Evolutionary conservation across 2,329 filamentous ascomycete genomes (phyloP).

Genomic region (Capronia epimyces): DNA sequence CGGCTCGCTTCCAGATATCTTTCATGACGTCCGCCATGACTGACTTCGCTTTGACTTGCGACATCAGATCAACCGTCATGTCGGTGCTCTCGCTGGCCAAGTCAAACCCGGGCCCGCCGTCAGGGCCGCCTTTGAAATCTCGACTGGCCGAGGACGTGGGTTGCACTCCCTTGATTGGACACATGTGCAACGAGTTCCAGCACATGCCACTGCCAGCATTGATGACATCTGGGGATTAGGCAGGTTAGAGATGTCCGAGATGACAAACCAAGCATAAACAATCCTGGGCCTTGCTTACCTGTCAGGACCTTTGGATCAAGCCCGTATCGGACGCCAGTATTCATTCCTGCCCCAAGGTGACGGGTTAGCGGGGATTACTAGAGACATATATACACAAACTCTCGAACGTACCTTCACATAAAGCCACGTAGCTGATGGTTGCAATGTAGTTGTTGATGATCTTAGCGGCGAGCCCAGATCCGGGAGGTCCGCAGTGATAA

Average conservation of each 20-base stretch:
- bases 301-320: constrained; percentile 29
- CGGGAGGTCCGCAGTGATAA: constrained; percentile 30
- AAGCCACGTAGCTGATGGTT: constrained; percentile 23
- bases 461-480: constrained; percentile 31
- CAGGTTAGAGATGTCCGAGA: too few relatives aligned
- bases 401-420: constrained; percentile 22
- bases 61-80: background rate
- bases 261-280: too few relatives aligned
- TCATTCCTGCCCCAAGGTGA: constrained; percentile 43
- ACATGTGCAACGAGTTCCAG: constrained; percentile 30
- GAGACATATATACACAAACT: too few relatives aligned
- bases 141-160: constrained; percentile 36
- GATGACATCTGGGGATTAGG: constrained; percentile 45
- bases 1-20: constrained; percentile 46
- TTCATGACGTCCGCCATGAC: constrained; percentile 48
- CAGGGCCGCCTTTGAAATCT: constrained; percentile 11
- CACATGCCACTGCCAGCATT: constrained; percentile 27
- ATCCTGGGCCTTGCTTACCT: too few relatives aligned
- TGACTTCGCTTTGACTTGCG: constrained; percentile 46
- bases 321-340: constrained; percentile 29
- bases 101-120: too few relatives aligned
- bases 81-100: background rate
- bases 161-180: constrained; percentile 37
- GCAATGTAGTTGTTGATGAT: constrained; percentile 32
- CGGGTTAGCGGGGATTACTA: too few relatives aligned